phyloP scores from a whole-genome alignment of 2,329 filamentous ascomycete genomes.

The Ophiostoma perfectum region DNA sequence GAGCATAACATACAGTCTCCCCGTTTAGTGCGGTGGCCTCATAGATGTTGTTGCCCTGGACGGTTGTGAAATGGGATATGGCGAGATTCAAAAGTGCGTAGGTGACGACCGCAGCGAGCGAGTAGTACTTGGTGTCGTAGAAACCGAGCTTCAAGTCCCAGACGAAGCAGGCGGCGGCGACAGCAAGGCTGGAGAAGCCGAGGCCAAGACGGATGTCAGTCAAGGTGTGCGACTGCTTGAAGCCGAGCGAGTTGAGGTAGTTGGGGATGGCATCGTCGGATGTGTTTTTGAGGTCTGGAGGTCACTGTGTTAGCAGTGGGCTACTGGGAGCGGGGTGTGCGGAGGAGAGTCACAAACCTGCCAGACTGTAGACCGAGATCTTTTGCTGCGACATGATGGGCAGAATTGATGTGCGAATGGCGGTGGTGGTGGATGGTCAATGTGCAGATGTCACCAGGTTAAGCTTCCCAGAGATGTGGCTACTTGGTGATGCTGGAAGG shows the following conservation, averaged over 20 bases:
- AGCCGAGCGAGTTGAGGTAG: conserved; percentile 84
- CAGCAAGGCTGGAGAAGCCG: conserved; percentile 74
- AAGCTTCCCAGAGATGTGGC: conserved; percentile 10
- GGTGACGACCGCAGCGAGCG: conserved; percentile 67
- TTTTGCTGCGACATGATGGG: conserved; percentile 46
- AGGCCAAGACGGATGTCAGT: conserved; percentile 77
- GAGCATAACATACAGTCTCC: conserved; percentile 20
- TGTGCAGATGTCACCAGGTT: not conserved
- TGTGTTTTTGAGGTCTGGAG: conserved; percentile 86
- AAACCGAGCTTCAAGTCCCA: conserved; percentile 92
- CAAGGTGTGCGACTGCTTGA: conserved; percentile 73
- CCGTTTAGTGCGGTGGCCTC: conserved; percentile 63
- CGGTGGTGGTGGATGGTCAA: not conserved
- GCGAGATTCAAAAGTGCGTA: conserved; percentile 75
- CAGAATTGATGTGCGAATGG: conserved; percentile 2
- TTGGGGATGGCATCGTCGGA: conserved; percentile 91
- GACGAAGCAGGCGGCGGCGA: conserved; percentile 78
- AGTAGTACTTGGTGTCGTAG: conserved; percentile 76
- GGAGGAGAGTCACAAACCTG: conserved; percentile 42
- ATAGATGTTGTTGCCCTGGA: conserved; percentile 80
- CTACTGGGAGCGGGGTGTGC: not conserved
- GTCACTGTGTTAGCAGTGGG: conserved; percentile 8
- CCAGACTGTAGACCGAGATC: conserved; percentile 62
- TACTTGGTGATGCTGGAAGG: conserved; percentile 3
- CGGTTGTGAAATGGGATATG: conserved; percentile 80